Conservation (phyloP, 805 yeast genomes). For the Ogataea paraovalis region DNA sequence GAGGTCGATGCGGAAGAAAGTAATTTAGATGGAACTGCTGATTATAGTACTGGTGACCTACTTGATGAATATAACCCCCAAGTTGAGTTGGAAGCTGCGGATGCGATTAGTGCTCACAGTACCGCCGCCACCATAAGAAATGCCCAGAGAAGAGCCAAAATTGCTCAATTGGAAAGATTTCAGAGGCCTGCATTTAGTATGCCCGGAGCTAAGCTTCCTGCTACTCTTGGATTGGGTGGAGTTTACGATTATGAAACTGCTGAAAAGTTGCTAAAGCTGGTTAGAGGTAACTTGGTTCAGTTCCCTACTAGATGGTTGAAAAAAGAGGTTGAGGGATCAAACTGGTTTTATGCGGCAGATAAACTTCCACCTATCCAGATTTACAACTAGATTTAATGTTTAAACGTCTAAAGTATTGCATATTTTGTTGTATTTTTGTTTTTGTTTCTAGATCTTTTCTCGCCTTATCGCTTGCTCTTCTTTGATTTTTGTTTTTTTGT, state of each 20-base stretch:
- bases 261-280: constrained; percentile 60
- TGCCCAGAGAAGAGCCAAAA: constrained; percentile 21
- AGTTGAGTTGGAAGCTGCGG: not conserved
- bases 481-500: too few species aligned
- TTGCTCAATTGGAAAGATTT: constrained; percentile 29
- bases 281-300: constrained; percentile 85
- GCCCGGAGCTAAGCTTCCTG: constrained; percentile 8
- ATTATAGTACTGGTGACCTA: constrained; percentile 1
- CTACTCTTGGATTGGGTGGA: constrained; percentile 14
- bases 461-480: too few species aligned
- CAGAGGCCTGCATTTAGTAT: constrained; percentile 13
- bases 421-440: too few species aligned
- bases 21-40: constrained; percentile 1
- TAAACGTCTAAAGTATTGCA: too few species aligned
- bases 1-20: not conserved
- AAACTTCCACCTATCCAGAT: constrained; percentile 94
- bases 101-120: not conserved
- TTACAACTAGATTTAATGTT: constrained; percentile 48
- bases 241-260: constrained; percentile 68
- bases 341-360: constrained; percentile 94
- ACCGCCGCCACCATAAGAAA: constrained; percentile 14
- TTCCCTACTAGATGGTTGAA: constrained; percentile 91
- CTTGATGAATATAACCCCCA: constrained; percentile 1
- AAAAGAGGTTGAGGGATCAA: constrained; percentile 82
- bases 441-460: too few species aligned